Evolutionary conservation across 345 rosid species (phyloP), one percentile per base, ranked within the genome.

Genomic region (Eucalyptus microcorys): DNA sequence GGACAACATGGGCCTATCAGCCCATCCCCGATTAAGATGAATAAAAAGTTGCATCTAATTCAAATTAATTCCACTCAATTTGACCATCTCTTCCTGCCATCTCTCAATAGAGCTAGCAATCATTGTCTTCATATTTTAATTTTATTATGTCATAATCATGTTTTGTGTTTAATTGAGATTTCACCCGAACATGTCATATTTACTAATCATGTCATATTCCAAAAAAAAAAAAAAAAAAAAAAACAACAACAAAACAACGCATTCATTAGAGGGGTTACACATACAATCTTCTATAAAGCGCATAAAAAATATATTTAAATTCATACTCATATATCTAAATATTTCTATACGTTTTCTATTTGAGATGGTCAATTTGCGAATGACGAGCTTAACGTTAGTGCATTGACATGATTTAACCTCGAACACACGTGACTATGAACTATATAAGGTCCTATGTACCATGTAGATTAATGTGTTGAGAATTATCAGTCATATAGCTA

Each of bases 371-470:
- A 6, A 61, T 14, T 30, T 12, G 68, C 0, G 1, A 30, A 61
- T 27, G 68, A 66, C 11, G 5, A 66, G 21, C 76, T 66, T 15
- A n/a, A 14, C 1, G 3, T 32, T n/a, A 66, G 22, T 66, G 10
- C 22, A 16, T 16, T 21, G 5, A 68, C 24, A 17, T 3, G 24
- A 32, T 34, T n/a, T 1, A 64, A 64, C 37, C 37, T n/a, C 3
- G 10, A 61, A 14, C 37, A n/a, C 2, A 2, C 0, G 1, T 12
- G 4, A 32, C 79, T 8, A 15, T 16, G 42, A 32, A 66, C 40
- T 3, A 8, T 66, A 32, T 32, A 3, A 8, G 21, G 53, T 50
- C 4, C 21, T 0, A 16, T 1, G 79, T 4, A 10, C 79, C 42
- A 66, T 66, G 22, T 32, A 15, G 79, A 32, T 10, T 8, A 32